Base-by-base conservation (phyloP, 1,139 yeast species). In the Pneumocystis jirovecii region DNA sequence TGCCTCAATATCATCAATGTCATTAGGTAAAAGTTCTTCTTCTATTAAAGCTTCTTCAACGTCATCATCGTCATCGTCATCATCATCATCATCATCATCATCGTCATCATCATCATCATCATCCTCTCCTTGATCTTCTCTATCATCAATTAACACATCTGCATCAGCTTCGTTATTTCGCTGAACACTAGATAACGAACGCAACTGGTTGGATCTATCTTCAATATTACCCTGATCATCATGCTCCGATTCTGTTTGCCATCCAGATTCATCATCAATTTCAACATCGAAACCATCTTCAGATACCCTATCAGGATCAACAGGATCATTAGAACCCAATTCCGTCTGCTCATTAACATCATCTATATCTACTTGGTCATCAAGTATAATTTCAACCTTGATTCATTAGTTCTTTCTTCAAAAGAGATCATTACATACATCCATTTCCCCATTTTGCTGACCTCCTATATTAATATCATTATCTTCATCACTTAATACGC, bases 131-230 rank as follows among this genome's bases (percentile, higher is more conserved):
- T 66, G 68, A 44, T 64, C 63, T 29, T 61, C 70, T 68, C 64
- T 64, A 19, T 68, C 64, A 71, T 78, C 68, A 57, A 66, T 70
- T 17, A 61, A 60, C 19, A 65, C 66, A 35, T 65, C 64, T 10
- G 62, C 68, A 37, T 80, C 78, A 56, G 76, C 81, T 65, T 78
- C 81, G 64, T 80, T 75, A n/a, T 45, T 67, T 12, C 45, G 40
- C 15, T 42, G 61, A 15, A 6, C 45, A 60, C 40, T 25, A 50
- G 57, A 50, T 17, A 50, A 12, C 6, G 57, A 50, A 25, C 21
- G 57, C 6, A 50, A 25, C 34, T 50, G 57, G 25, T 50, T 50
- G 25, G 57, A 25, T 4, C 57, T 50, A 25, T 29, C 25, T 21
- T 50, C 57, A 50, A 50, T 50, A 29, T 50, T 50, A 50, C 25